These are phyloP conservation scores for Ilex aquifolium DNA, from an alignment of 257 asterid genomes.

Conservation along the genomic window DNA sequence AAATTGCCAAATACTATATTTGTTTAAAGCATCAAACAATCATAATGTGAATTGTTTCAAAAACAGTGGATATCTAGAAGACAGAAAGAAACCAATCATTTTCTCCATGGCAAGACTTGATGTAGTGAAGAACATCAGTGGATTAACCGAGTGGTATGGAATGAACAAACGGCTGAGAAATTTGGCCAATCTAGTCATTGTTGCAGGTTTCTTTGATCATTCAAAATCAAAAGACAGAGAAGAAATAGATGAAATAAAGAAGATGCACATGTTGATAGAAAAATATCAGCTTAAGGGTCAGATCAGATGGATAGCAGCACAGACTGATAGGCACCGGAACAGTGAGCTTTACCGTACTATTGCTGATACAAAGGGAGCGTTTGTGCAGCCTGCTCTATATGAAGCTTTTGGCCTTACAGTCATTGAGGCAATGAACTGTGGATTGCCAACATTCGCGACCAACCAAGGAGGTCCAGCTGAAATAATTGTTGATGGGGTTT, in stretches of 20 bases:
- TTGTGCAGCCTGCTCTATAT: conserved; percentile 83
- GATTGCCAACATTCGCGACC: conserved; percentile 87
- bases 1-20: background rate
- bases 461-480: conserved; percentile 98
- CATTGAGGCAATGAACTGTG: conserved; percentile 91
- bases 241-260: conserved; percentile 73
- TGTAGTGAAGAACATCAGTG: conserved; percentile 68
- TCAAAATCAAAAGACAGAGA: conserved; percentile 84
- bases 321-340: conserved; percentile 62
- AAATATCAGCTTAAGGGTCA: conserved; percentile 73
- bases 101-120: conserved; percentile 98
- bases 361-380: conserved; percentile 87
- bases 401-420: conserved; percentile 93
- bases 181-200: conserved; percentile 76
- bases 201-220: conserved; percentile 87
- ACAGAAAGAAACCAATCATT: conserved; percentile 67
- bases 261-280: conserved; percentile 67
- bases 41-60: background rate
- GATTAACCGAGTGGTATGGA: conserved; percentile 88
- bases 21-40: background rate
- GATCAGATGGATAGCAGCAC: conserved; percentile 90
- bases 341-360: conserved; percentile 73
- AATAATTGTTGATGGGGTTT: conserved; percentile 72
- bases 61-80: conserved; percentile 71
- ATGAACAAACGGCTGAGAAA: conserved; percentile 66